Evolutionary conservation across 495 filamentous ascomycete species (phyloP).

Genomic region (Neurospora cerealis): DNA sequence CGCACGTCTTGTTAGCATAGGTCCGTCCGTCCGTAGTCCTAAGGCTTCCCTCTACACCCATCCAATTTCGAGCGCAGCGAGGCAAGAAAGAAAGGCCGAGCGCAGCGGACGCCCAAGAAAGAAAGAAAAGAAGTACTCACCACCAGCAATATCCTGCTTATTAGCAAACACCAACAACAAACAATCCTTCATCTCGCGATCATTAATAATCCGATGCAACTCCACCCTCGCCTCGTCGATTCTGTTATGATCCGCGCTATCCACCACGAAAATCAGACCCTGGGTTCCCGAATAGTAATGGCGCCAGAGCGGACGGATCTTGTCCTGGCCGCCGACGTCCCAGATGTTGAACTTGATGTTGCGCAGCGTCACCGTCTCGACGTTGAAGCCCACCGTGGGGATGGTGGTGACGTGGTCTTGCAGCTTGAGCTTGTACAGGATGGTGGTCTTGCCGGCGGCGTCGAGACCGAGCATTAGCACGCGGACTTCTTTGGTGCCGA

Average conservation of each 20-base stretch:
- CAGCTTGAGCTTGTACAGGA: constrained; percentile 99
- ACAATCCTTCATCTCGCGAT: constrained; percentile 96
- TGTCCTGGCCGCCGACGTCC: constrained; percentile 99
- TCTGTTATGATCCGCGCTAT: constrained; percentile 75
- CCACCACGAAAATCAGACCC: constrained; percentile 95
- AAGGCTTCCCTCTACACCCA: too few relatives aligned
- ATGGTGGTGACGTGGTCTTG: constrained; percentile 99
- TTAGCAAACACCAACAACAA: constrained; percentile 93
- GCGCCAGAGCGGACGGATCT: constrained; percentile 95
- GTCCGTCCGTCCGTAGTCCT: too few relatives aligned
- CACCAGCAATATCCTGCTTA: constrained; percentile 86
- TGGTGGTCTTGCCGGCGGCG: constrained; percentile 97
- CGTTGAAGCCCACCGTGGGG: constrained; percentile 97
- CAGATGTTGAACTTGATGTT: constrained; percentile 99
- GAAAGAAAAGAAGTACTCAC: constrained; percentile 51
- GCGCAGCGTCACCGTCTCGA: constrained; percentile 98
- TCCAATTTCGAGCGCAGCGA: background rate
- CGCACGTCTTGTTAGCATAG: background rate
- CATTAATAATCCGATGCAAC: constrained; percentile 89
- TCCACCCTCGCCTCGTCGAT: constrained; percentile 87
- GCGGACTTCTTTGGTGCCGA: constrained; percentile 97
- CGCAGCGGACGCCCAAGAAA: background rate
- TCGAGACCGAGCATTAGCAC: constrained; percentile 96
- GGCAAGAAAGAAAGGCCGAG: background rate
- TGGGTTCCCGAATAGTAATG: constrained; percentile 99